phyloP scores from a whole-genome alignment of 805 yeast genomes.

The Hermanozyma aechmeae region DNA sequence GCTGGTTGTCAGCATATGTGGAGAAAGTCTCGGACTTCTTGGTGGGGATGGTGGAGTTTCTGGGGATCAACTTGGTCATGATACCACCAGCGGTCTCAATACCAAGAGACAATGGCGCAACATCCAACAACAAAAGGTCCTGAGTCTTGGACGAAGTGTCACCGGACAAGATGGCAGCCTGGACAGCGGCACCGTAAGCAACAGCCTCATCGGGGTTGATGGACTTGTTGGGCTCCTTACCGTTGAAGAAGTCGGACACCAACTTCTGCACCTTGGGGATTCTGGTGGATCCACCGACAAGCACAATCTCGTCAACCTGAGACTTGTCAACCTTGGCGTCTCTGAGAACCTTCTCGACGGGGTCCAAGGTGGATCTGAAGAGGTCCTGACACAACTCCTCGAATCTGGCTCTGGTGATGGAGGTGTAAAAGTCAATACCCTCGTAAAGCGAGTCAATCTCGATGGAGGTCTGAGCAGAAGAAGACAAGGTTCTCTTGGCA shows the following conservation, averaged over 20 bases:
- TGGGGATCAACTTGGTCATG: conserved; percentile 96
- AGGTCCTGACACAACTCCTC: conserved; percentile 92
- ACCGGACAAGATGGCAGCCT: conserved; percentile 94
- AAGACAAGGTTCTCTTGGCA: conserved; percentile 97
- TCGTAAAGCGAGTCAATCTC: conserved; percentile 93
- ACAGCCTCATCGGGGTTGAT: conserved; percentile 99
- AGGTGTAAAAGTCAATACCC: conserved; percentile 94
- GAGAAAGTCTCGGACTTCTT: conserved; percentile 96
- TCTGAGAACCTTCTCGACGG: conserved; percentile 89
- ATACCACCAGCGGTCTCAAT: conserved; percentile 99
- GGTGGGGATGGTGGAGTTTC: conserved; percentile 97
- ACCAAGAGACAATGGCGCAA: conserved; percentile 95
- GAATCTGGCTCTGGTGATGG: conserved; percentile 94
- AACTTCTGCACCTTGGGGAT: conserved; percentile 95
- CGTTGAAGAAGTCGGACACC: conserved; percentile 93
- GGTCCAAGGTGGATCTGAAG: conserved; percentile 89
- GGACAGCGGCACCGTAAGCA: conserved; percentile 99
- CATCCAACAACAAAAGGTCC: conserved; percentile 89
- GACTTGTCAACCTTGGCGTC: conserved; percentile 89
- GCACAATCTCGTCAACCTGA: conserved; percentile 81
- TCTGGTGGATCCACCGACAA: conserved; percentile 98
- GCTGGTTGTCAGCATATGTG: conserved; percentile 96
- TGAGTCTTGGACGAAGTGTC: conserved; percentile 94
- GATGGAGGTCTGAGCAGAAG: conserved; percentile 89
- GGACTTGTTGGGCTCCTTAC: conserved; percentile 94